Percentiles rank a stretch among this genome's conserved stretches.
These are phyloP conservation scores for Penicillium desertorum DNA, from an alignment of 495 filamentous ascomycete genomes.

Conservation along the genomic window DNA sequence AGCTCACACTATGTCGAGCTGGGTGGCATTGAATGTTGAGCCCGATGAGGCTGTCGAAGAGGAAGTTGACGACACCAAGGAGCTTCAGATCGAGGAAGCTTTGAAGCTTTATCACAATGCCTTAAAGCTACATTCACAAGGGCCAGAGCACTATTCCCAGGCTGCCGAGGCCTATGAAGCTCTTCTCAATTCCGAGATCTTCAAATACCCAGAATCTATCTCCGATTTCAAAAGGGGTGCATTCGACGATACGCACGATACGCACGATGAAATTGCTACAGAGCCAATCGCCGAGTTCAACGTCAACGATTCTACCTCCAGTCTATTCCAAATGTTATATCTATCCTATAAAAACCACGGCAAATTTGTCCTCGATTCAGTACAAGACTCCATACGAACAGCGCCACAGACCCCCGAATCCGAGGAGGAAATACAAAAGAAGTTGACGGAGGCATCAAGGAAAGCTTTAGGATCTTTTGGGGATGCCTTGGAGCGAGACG, in stretches of 20 bases:
- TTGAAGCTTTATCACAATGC: slow-evolving; percentile 93
- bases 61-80: slow-evolving; percentile 91
- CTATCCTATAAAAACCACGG: slow-evolving; percentile 94
- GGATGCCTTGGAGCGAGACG: slow-evolving; percentile 81
- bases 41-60: slow-evolving; percentile 87
- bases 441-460: slow-evolving; percentile 27
- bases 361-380: slow-evolving; percentile 77
- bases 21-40: slow-evolving; percentile 86
- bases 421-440: slow-evolving; percentile 37
- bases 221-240: slow-evolving; percentile 72
- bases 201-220: slow-evolving; percentile 80
- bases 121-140: slow-evolving; percentile 87
- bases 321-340: slow-evolving; percentile 84
- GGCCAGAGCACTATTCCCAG: slow-evolving; percentile 69
- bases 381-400: slow-evolving; percentile 47
- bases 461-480: slow-evolving; percentile 61
- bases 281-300: slow-evolving; percentile 42
- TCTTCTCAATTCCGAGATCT: slow-evolving; percentile 90
- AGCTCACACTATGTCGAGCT: slow-evolving; percentile 51
- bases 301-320: slow-evolving; percentile 65
- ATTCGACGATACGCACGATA: slow-evolving; percentile 57
- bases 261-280: slow-evolving; percentile 49
- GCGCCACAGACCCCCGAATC: slow-evolving; percentile 33
- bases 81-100: slow-evolving; percentile 96
- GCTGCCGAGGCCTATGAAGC: slow-evolving; percentile 79